Evolutionary conservation across 2,329 filamentous ascomycete species (phyloP).

Genomic region (Coniella lustricola): DNA sequence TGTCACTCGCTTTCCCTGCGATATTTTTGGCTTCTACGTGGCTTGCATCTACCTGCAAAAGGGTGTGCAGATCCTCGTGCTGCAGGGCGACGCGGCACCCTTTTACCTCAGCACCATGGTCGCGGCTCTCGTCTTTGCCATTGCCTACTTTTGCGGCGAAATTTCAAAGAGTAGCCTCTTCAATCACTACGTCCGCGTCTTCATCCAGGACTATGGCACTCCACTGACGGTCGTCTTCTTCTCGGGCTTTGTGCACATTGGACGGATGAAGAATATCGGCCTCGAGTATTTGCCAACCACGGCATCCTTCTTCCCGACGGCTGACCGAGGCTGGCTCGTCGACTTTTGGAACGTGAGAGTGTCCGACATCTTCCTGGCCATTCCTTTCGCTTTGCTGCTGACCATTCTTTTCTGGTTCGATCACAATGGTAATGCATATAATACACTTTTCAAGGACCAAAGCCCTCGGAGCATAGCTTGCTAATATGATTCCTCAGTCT

Average conservation of each 20-base stretch:
- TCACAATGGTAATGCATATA: conserved; percentile 62
- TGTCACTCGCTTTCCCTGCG: conserved; percentile 85
- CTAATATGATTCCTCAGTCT: conserved; percentile 43
- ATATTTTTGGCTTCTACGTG: conserved; percentile 92
- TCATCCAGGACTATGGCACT: conserved; percentile 85
- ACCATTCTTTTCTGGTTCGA: conserved; percentile 88
- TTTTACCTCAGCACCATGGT: conserved; percentile 76
- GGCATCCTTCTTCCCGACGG: conserved; percentile 72
- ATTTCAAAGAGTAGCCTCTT: conserved; percentile 68
- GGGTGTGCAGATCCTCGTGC: conserved; percentile 75
- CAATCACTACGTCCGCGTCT: conserved; percentile 66
- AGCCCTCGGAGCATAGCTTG: not conserved
- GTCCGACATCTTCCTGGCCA: conserved; percentile 69
- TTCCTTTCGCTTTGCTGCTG: conserved; percentile 78
- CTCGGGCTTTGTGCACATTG: conserved; percentile 81
- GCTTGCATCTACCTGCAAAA: conserved; percentile 90
- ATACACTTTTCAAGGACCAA: too few species aligned
- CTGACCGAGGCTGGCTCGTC: conserved; percentile 67
- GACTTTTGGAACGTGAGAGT: conserved; percentile 72
- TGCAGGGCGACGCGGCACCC: conserved; percentile 59
- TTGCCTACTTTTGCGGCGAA: conserved; percentile 66
- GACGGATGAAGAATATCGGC: conserved; percentile 66
- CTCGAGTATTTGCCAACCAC: conserved; percentile 69
- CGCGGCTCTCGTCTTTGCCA: conserved; percentile 68
- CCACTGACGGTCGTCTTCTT: conserved; percentile 81